Evolutionary conservation across 2,329 filamentous ascomycete species (phyloP).

Genomic region (Bipolaris victoriae): DNA sequence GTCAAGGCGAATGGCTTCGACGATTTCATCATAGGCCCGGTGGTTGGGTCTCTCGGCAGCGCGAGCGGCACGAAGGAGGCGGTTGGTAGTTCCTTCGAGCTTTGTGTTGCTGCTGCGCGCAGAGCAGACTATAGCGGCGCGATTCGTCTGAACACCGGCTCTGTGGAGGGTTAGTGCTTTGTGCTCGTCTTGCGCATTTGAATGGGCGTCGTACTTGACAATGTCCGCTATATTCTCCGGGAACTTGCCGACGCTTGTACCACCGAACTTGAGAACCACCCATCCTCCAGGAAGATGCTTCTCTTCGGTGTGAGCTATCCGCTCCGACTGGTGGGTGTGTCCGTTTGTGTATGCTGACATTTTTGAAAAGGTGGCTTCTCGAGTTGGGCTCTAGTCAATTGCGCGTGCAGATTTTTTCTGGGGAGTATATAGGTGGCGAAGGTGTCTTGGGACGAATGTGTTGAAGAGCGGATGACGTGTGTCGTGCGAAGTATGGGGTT

Average conservation of each 20-base stretch:
- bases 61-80: slow-evolving; percentile 56
- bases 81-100: slow-evolving; percentile 91
- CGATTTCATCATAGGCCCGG: slow-evolving; percentile 71
- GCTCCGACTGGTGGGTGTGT: slow-evolving; percentile 42
- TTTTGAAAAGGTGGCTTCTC: slow-evolving; percentile 8
- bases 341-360: slow-evolving; percentile 43
- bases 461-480: slow-evolving; percentile 4
- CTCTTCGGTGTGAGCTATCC: slow-evolving; percentile 53
- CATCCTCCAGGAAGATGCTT: slow-evolving; percentile 64
- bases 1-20: slow-evolving; percentile 81
- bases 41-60: slow-evolving; percentile 52
- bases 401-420: not conserved
- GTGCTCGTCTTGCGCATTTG: not conserved
- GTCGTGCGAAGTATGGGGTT: slow-evolving; percentile 14
- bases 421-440: not conserved
- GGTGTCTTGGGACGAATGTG: not conserved
- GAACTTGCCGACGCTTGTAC: slow-evolving; percentile 95
- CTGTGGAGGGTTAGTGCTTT: slow-evolving; percentile 54
- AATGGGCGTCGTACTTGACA: slow-evolving; percentile 55
- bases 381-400: slow-evolving; percentile 2
- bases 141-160: slow-evolving; percentile 65
- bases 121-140: slow-evolving; percentile 92
- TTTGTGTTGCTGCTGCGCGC: slow-evolving; percentile 95
- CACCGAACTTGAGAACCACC: slow-evolving; percentile 95
- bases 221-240: slow-evolving; percentile 69